These are phyloP conservation scores for Ambrosia trifida DNA, from an alignment of 129 eudicot genomes.

Conservation along the genomic window DNA sequence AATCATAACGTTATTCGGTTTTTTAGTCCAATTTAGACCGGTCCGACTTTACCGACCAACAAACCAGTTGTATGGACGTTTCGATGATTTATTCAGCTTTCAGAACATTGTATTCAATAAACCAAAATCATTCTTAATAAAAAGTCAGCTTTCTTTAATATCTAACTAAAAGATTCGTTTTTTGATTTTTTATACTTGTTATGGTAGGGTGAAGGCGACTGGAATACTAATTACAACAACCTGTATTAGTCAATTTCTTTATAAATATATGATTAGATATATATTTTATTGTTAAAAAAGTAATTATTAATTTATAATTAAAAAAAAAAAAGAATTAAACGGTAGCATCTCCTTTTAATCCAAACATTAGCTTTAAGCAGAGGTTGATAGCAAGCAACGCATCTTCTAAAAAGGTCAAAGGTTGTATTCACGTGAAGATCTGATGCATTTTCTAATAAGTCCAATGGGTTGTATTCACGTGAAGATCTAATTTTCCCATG, in stretches of 20 bases:
- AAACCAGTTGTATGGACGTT: too few relatives aligned
- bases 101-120: not conserved
- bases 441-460: constrained; percentile 31
- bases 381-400: constrained; percentile 26
- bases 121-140: not conserved
- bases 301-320: too few relatives aligned
- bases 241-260: not conserved
- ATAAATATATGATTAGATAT: not conserved
- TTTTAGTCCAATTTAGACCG: too few relatives aligned
- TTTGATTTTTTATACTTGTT: not conserved
- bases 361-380: constrained; percentile 25
- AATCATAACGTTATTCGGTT: too few relatives aligned
- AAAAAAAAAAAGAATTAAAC: not conserved
- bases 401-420: constrained; percentile 35
- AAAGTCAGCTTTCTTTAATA: not conserved
- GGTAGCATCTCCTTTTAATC: not conserved
- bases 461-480: constrained; percentile 30
- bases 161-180: not conserved
- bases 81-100: not conserved
- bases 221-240: too few relatives aligned
- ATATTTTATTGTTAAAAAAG: not conserved
- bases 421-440: constrained; percentile 27
- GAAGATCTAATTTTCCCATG: constrained; percentile 31
- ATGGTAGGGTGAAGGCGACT: not conserved
- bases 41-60: too few relatives aligned